phyloP scores from a whole-genome alignment of 495 filamentous ascomycete species.

The Tuber brumale region DNA sequence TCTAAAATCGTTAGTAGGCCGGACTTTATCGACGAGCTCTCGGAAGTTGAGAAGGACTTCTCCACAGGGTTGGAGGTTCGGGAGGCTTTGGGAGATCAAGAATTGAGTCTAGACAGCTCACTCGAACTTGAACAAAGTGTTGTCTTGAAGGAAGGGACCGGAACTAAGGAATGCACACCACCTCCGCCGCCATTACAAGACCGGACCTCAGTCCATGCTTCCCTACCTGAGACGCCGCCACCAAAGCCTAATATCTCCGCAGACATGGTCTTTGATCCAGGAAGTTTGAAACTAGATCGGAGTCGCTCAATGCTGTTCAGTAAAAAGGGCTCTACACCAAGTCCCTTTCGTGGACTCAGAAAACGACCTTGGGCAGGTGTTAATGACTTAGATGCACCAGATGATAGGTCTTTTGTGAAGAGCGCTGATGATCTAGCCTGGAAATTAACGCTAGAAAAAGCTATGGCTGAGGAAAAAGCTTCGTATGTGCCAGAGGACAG shows the following conservation, averaged over 20 bases:
- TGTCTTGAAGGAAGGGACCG: slow-evolving; percentile 11
- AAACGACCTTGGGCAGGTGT: neutral
- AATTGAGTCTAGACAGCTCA: neutral
- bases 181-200: neutral
- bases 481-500: slow-evolving; percentile 1
- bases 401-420: slow-evolving; percentile 7
- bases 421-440: slow-evolving; percentile 12
- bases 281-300: slow-evolving; percentile 27
- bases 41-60: neutral
- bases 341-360: slow-evolving; percentile 27
- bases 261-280: slow-evolving; percentile 17
- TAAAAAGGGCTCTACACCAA: slow-evolving; percentile 20
- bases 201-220: neutral
- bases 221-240: slow-evolving; percentile 3
- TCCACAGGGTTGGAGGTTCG: neutral
- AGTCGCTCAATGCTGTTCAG: slow-evolving; percentile 33
- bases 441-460: slow-evolving; percentile 14
- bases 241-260: neutral
- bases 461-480: neutral
- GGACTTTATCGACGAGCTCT: neutral
- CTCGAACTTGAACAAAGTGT: slow-evolving; percentile 1
- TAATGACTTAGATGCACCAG: slow-evolving; percentile 11
- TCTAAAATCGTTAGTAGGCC: neutral
- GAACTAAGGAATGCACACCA: slow-evolving; percentile 25
- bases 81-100: neutral